Evolutionary conservation across 805 yeast species (phyloP).

Genomic region (Yarrowia osloensis): DNA sequence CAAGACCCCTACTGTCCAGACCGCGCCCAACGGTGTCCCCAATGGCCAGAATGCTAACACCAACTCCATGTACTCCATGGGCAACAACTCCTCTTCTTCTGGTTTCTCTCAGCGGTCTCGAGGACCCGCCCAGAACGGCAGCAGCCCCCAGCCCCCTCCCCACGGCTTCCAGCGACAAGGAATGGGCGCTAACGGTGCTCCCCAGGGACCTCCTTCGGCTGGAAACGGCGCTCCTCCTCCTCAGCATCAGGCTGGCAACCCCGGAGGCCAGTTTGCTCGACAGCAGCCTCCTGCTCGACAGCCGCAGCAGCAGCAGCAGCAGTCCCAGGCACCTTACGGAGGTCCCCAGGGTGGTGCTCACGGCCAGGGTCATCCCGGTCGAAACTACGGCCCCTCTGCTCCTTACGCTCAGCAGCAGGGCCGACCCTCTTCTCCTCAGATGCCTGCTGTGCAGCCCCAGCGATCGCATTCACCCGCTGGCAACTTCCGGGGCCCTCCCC

Average conservation of each 20-base stretch:
- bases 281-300: neutral
- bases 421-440: too few relatives aligned
- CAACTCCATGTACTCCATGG: slow-evolving; percentile 1
- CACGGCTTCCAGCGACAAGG: slow-evolving; percentile 23
- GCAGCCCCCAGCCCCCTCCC: slow-evolving; percentile 17
- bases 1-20: neutral
- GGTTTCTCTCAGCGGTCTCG: slow-evolving; percentile 14
- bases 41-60: slow-evolving; percentile 6
- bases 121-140: neutral
- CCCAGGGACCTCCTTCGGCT: neutral
- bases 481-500: too few relatives aligned
- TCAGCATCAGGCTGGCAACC: neutral
- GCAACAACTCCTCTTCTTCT: slow-evolving; percentile 22
- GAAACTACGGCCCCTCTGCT: too few relatives aligned
- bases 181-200: slow-evolving; percentile 9
- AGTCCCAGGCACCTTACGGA: too few relatives aligned
- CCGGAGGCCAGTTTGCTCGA: slow-evolving; percentile 3
- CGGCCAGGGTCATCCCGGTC: too few relatives aligned
- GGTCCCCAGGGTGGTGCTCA: too few relatives aligned
- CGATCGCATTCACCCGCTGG: too few relatives aligned
- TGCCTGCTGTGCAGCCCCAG: too few relatives aligned
- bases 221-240: neutral
- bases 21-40: neutral
- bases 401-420: too few relatives aligned
- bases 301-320: too few relatives aligned